Evolutionary conservation across 2,329 filamentous ascomycete species (phyloP).

Genomic region (Curvularia sp.): DNA sequence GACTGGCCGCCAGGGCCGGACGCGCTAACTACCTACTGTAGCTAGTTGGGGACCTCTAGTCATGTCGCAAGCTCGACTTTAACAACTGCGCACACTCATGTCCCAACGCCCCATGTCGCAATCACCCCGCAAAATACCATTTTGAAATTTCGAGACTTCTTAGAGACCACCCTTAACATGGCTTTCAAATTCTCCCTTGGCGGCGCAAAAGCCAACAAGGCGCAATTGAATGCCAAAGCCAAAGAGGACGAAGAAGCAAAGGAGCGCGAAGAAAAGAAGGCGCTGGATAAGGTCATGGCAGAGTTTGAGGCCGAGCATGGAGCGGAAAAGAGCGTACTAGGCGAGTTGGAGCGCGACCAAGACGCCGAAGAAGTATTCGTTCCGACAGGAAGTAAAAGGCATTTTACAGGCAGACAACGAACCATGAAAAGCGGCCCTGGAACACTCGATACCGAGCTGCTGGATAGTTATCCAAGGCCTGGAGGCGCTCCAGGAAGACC

Average conservation of each 20-base stretch:
- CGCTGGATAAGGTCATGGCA: slow-evolving; percentile 42
- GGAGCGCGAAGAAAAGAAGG: slow-evolving; percentile 42
- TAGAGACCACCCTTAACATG: slow-evolving; percentile 23
- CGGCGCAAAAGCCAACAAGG: slow-evolving; percentile 34
- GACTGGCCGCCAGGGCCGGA: slow-evolving; percentile 6
- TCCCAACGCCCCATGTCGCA: slow-evolving; percentile 2
- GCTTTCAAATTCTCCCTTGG: slow-evolving; percentile 43
- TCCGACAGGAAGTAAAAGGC: slow-evolving; percentile 40
- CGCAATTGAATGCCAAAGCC: slow-evolving; percentile 35
- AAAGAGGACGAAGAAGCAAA: slow-evolving; percentile 45
- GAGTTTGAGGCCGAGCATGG: slow-evolving; percentile 44
- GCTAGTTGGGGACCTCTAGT: neutral
- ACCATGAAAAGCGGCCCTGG: slow-evolving; percentile 47
- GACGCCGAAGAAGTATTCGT: slow-evolving; percentile 37
- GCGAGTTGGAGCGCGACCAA: slow-evolving; percentile 32
- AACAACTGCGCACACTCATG: neutral
- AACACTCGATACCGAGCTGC: slow-evolving; percentile 38
- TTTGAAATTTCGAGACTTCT: neutral
- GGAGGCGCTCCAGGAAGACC: slow-evolving; percentile 23
- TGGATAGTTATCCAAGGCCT: slow-evolving; percentile 30
- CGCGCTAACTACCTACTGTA: slow-evolving; percentile 29
- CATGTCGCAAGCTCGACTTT: slow-evolving; percentile 19
- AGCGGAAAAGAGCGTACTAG: slow-evolving; percentile 33
- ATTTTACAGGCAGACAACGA: slow-evolving; percentile 39
- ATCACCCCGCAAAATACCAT: neutral